Evolutionary conservation across 768 basidiomycete genomes (phyloP).

Genomic region (Inosperma sp.): DNA sequence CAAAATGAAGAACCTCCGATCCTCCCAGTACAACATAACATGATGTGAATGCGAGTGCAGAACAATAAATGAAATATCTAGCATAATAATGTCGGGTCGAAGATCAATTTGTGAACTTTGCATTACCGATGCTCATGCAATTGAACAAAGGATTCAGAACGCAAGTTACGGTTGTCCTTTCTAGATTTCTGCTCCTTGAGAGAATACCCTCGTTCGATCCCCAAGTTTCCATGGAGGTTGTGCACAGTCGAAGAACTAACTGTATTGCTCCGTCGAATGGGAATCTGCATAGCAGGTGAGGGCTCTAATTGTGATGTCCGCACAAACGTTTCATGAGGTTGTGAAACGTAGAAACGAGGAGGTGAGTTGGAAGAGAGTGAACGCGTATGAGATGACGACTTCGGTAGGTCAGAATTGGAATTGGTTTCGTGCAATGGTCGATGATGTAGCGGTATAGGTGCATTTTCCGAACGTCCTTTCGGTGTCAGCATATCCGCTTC

Average conservation of each 20-base stretch:
- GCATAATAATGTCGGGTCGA: no score
- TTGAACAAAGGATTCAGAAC: slow-evolving; percentile 44
- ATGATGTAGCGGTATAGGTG: slow-evolving; percentile 8
- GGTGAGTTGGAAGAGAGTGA: slow-evolving; percentile 30
- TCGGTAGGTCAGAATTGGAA: slow-evolving; percentile 2
- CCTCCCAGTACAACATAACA: no score
- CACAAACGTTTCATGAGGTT: slow-evolving; percentile 31
- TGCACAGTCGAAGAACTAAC: slow-evolving; percentile 21
- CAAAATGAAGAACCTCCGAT: no score
- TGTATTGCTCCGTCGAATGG: slow-evolving; percentile 24
- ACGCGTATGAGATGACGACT: slow-evolving; percentile 17
- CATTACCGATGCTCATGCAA: no score
- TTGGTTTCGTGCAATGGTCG: slow-evolving; percentile 8
- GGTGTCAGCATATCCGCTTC: slow-evolving; percentile 23
- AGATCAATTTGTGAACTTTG: no score
- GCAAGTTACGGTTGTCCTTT: neutral
- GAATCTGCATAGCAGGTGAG: slow-evolving; percentile 49
- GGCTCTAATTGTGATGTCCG: slow-evolving; percentile 53
- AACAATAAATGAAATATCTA: no score
- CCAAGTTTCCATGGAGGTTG: neutral
- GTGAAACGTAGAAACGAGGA: slow-evolving; percentile 34
- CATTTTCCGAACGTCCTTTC: slow-evolving; percentile 12
- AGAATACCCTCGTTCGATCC: neutral
- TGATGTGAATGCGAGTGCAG: no score
- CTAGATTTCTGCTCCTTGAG: neutral